Percentiles rank a stretch among this genome's conserved stretches.
These are phyloP conservation scores for Kazachstania africana DNA, from an alignment of 805 yeast genomes.

Conservation along the genomic window DNA sequence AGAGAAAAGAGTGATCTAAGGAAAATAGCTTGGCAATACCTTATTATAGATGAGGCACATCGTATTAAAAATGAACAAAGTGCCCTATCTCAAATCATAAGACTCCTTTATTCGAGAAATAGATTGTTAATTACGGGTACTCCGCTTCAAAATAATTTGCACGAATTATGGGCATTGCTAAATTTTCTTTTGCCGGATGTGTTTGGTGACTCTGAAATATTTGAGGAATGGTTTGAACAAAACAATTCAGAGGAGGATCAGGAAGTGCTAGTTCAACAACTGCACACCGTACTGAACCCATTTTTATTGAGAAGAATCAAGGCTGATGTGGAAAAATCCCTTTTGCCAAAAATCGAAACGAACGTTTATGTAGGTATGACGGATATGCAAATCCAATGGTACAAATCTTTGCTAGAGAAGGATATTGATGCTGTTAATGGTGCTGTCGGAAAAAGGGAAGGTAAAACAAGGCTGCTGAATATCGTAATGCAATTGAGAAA, in stretches of 20 bases:
- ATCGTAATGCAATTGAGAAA: constrained; percentile 94
- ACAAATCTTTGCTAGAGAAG: constrained; percentile 74
- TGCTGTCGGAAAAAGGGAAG: constrained; percentile 86
- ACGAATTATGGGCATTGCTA: constrained; percentile 90
- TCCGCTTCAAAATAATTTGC: constrained; percentile 87
- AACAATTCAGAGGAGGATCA: constrained; percentile 43
- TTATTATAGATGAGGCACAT: constrained; percentile 92
- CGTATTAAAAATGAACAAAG: constrained; percentile 92
- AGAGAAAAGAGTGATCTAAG: constrained; percentile 74
- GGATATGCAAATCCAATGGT: constrained; percentile 91
- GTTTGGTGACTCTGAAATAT: constrained; percentile 79
- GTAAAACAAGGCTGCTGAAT: constrained; percentile 79
- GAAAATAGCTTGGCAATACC: constrained; percentile 85
- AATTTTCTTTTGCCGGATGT: constrained; percentile 90
- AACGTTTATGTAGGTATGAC: constrained; percentile 91
- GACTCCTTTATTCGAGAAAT: constrained; percentile 76
- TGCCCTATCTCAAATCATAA: constrained; percentile 81
- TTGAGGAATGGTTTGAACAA: constrained; percentile 77
- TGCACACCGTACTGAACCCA: constrained; percentile 82
- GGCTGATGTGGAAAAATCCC: constrained; percentile 83
- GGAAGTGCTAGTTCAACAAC: constrained; percentile 74
- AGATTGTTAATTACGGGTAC: constrained; percentile 89
- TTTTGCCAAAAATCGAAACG: constrained; percentile 81
- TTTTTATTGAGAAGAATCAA: constrained; percentile 82
- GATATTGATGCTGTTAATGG: constrained; percentile 96